Conservation (phyloP, 176 grass and related monocot species). For the Oryza glaberrima region DNA sequence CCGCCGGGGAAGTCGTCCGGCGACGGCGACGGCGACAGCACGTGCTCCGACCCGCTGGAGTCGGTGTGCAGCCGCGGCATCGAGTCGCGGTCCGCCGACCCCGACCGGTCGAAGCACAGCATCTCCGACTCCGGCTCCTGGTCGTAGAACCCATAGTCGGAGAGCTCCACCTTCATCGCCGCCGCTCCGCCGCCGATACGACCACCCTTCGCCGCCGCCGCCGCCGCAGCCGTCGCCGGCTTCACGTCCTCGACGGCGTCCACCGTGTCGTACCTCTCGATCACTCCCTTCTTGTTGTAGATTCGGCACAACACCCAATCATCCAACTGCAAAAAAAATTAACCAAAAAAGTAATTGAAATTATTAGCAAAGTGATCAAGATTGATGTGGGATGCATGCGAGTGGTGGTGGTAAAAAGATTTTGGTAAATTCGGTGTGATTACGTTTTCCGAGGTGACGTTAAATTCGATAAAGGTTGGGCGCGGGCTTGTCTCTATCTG, state of each 20-base stretch:
- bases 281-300: slow-evolving; percentile 91
- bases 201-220: slow-evolving; percentile 19
- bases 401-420: too few relatives aligned
- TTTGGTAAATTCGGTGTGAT: neutral
- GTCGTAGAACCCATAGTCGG: slow-evolving; percentile 48
- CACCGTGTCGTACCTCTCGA: slow-evolving; percentile 62
- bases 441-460: neutral
- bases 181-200: neutral
- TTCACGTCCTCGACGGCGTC: slow-evolving; percentile 40
- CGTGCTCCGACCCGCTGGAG: slow-evolving; percentile 85
- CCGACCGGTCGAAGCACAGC: slow-evolving; percentile 62
- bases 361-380: neutral
- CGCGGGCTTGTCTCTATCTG: slow-evolving; percentile 31
- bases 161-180: slow-evolving; percentile 57
- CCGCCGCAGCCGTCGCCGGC: neutral
- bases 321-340: slow-evolving; percentile 60
- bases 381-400: neutral
- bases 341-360: neutral
- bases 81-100: slow-evolving; percentile 43
- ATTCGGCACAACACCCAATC: slow-evolving; percentile 97
- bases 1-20: slow-evolving; percentile 61
- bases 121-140: slow-evolving; percentile 41
- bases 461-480: slow-evolving; percentile 27
- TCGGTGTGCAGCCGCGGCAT: slow-evolving; percentile 46
- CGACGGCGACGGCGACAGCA: slow-evolving; percentile 61